Conservation (phyloP, 768 basidiomycete species). For the Zangia roseola region DNA sequence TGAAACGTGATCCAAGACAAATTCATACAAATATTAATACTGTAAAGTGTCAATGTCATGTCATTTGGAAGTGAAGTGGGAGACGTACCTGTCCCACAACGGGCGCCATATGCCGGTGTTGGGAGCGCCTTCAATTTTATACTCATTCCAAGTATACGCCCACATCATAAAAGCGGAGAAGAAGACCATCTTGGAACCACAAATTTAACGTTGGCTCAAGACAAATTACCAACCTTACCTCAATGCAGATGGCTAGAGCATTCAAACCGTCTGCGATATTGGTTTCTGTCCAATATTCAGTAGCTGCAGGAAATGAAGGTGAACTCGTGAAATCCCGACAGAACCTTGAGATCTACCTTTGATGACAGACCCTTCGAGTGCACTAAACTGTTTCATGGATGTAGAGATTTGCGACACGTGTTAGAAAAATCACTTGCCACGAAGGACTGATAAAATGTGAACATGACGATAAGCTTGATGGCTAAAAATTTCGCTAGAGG, state of each 20-base stretch:
- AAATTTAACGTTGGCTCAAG: conserved; percentile 4
- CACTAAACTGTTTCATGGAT: conserved; percentile 49
- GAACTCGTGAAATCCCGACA: background rate
- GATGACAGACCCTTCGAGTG: conserved; percentile 69
- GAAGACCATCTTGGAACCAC: conserved; percentile 66
- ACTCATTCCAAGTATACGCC: conserved; percentile 77
- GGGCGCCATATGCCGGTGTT: conserved; percentile 66
- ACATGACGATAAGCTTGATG: conserved; percentile 86
- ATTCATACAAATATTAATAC: conserved; percentile 46
- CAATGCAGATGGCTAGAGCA: conserved; percentile 79
- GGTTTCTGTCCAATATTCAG: conserved; percentile 76
- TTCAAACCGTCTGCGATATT: conserved; percentile 85
- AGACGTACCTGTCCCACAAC: conserved; percentile 57
- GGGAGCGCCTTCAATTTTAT: conserved; percentile 42
- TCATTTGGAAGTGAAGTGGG: background rate
- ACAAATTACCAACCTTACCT: conserved; percentile 45
- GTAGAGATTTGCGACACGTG: background rate
- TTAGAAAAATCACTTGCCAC: conserved; percentile 44
- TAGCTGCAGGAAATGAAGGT: conserved; percentile 39
- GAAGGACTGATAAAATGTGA: conserved; percentile 86
- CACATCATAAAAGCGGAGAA: conserved; percentile 79
- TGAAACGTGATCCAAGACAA: background rate
- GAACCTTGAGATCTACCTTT: conserved; percentile 40
- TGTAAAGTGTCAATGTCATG: conserved; percentile 17
- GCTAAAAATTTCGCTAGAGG: conserved; percentile 84